Evolutionary conservation across 805 yeast species (phyloP), one percentile per base, ranked within the genome.

Genomic region (Candida endomychidarum): DNA sequence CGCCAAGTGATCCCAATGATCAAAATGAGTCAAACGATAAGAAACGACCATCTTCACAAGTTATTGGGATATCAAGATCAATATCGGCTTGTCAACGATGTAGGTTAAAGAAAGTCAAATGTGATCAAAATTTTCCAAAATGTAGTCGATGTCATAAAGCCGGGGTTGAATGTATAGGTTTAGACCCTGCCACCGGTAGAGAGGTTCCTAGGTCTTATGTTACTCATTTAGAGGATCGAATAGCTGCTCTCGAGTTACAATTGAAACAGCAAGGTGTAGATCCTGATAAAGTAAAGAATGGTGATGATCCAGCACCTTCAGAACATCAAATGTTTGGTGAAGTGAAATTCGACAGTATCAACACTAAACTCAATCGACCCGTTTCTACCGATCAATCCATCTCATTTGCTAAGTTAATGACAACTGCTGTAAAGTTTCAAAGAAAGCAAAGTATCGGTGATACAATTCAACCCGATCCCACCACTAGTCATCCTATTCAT

Each of bases 71-170:
- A 15, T 72, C 87, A 3, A 65, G 89, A 38, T 71, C 87, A 0
- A 81, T 84, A n/a, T 76, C 87, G 0, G 95, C 96, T 1, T 89
- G 96, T 56, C 84, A 83, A 52, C 65, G 96, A 41, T 89, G 96
- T 52, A 75, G 96, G 12, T 56, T 61, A 39, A 78, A 81, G 49
- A 83, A 83, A 54, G 72, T 80, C 41, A 74, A 73, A 49, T 83
- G 90, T 58, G 85, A 83, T 46, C 83, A 78, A 42, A 74, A 72
- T 45, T 78, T 81, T 54, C 90, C 90, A 3, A 70, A 74, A 40
- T 83, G 90, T 53, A 57, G 74, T n/a, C 70, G 72, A 24, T 83
- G 90, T 56, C 67, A 59, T 30, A 77, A 78, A 52, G 83, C 85
- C 8, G 76, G 78, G 5, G 83, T 67, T 2, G 86, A 84, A 5